Percentiles rank a stretch among this genome's conserved stretches.
phyloP scores from a whole-genome alignment of 805 yeast genomes.

The Suhomyces xylopsoci region DNA sequence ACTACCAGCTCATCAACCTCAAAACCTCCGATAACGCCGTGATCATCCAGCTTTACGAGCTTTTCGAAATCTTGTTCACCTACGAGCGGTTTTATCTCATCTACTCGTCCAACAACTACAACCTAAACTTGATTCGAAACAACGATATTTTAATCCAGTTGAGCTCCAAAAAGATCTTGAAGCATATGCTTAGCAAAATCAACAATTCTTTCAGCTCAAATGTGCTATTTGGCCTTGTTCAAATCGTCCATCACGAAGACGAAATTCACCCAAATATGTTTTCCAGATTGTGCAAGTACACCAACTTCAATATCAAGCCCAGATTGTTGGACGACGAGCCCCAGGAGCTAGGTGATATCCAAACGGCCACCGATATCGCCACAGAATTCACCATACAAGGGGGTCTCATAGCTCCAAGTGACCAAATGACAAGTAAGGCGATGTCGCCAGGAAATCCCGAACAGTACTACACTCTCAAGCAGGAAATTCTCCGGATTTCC shows the following conservation, averaged over 20 bases:
- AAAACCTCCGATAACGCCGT: conserved; percentile 19
- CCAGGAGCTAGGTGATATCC: not conserved
- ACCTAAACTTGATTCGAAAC: conserved; percentile 10
- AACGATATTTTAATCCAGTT: conserved; percentile 12
- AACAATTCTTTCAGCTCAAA: conserved; percentile 10
- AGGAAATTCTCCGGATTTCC: conserved; percentile 1
- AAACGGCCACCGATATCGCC: not conserved
- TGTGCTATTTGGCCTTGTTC: conserved; percentile 8
- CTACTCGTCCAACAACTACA: conserved; percentile 15
- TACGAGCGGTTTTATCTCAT: conserved; percentile 22
- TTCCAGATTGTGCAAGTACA: conserved; percentile 5
- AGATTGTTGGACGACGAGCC: not conserved
- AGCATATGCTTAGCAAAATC: conserved; percentile 5
- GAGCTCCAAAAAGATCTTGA: conserved; percentile 5
- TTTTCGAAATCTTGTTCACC: conserved; percentile 28
- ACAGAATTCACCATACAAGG: not conserved
- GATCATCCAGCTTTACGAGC: conserved; percentile 25
- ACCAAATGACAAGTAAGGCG: not conserved
- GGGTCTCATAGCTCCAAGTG: not conserved
- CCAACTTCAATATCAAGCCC: conserved; percentile 11
- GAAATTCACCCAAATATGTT: conserved; percentile 1
- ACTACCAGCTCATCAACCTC: conserved; percentile 28
- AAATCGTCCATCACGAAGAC: conserved; percentile 6
- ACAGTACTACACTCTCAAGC: conserved; percentile 5
- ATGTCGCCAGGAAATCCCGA: not conserved